phyloP scores from a whole-genome alignment of 176 grass and related monocot species.

The Guadua angustifolia region DNA sequence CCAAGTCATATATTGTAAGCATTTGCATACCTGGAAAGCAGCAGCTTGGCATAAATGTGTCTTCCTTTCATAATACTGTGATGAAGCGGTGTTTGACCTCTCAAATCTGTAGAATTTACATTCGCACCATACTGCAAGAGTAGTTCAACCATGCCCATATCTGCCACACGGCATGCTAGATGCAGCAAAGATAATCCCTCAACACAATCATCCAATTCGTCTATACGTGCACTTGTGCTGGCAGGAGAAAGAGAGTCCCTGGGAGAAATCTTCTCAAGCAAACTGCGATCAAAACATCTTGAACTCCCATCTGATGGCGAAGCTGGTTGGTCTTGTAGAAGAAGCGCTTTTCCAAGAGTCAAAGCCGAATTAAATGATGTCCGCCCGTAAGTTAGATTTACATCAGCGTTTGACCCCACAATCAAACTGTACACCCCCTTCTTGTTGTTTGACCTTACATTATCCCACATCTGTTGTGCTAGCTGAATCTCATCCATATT shows the following conservation, averaged over 20 bases:
- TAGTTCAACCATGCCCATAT: slow-evolving; percentile 94
- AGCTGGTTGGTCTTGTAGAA: slow-evolving; percentile 73
- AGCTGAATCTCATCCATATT: slow-evolving; percentile 57
- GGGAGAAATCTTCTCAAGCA: slow-evolving; percentile 47
- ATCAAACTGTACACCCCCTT: slow-evolving; percentile 80
- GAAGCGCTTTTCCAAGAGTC: slow-evolving; percentile 78
- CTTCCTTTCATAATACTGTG: slow-evolving; percentile 86
- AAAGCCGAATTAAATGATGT: slow-evolving; percentile 54
- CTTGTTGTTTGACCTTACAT: slow-evolving; percentile 77
- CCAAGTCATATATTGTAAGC: neutral
- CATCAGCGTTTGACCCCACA: slow-evolving; percentile 67
- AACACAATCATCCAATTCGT: slow-evolving; percentile 44
- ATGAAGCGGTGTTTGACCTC: slow-evolving; percentile 77
- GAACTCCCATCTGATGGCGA: slow-evolving; percentile 54
- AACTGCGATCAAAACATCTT: slow-evolving; percentile 41
- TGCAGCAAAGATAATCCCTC: slow-evolving; percentile 90
- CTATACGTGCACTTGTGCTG: slow-evolving; percentile 54
- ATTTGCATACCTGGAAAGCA: slow-evolving; percentile 79
- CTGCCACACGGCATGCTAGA: slow-evolving; percentile 74
- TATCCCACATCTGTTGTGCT: slow-evolving; percentile 86
- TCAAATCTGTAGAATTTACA: slow-evolving; percentile 69
- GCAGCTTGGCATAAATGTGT: slow-evolving; percentile 56
- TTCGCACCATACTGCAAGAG: slow-evolving; percentile 92
- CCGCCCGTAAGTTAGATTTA: slow-evolving; percentile 68
- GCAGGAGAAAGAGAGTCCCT: slow-evolving; percentile 47